A percentile compares a stretch with the other conserved stretches of the same genome.
phyloP scores from a whole-genome alignment of 306 rosid species.

The Pueraria montana region DNA sequence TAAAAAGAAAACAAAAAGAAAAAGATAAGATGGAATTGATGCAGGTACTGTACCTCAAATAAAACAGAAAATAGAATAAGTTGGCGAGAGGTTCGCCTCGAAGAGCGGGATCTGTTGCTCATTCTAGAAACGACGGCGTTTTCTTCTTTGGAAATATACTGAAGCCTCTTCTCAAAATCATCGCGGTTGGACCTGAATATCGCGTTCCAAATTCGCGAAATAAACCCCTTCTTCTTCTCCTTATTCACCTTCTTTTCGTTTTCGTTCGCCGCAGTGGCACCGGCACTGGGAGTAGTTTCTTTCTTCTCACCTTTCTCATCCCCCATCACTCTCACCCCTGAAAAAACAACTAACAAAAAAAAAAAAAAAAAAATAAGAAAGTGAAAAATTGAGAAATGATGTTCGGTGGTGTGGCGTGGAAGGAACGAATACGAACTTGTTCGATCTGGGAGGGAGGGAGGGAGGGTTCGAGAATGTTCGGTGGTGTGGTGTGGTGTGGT shows the following conservation, averaged over 20 bases:
- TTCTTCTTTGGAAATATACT: constrained; percentile 82
- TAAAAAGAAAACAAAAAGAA: not conserved
- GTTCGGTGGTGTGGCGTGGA: no score
- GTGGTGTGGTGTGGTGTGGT: no score
- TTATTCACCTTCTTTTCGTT: constrained; percentile 55
- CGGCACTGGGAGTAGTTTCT: constrained; percentile 46
- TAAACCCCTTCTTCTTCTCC: constrained; percentile 67
- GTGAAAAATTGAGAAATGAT: not conserved
- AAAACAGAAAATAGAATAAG: constrained; percentile 69
- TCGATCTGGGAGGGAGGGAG: not conserved
- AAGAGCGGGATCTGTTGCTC: constrained; percentile 69
- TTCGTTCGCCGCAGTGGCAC: not conserved
- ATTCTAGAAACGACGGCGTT: constrained; percentile 65
- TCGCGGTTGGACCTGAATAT: constrained; percentile 69
- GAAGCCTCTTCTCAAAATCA: constrained; percentile 93
- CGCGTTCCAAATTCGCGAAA: constrained; percentile 77
- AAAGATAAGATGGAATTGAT: no score
- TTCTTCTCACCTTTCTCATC: constrained; percentile 73
- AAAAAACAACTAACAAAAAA: not conserved
- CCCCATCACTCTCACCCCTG: constrained; percentile 55
- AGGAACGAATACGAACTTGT: not conserved
- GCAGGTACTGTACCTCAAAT: constrained; percentile 80
- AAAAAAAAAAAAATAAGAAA: not conserved
- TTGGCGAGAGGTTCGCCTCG: constrained; percentile 69
- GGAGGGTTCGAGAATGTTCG: not conserved